phyloP scores from a whole-genome alignment of 106 monocot species.

The Apostasia ramifera region DNA sequence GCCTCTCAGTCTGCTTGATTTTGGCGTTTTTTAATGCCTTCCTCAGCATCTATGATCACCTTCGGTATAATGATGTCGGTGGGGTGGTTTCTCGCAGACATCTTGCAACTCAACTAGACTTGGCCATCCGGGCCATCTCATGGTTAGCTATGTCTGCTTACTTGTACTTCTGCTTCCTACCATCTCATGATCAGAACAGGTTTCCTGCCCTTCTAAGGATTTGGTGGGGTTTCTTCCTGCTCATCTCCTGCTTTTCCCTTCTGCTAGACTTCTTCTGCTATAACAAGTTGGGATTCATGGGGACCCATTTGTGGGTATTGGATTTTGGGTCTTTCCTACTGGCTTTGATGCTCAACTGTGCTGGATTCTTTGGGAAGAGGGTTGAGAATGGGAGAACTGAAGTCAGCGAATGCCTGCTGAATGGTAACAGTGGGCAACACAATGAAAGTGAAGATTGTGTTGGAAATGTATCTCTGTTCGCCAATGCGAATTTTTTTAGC shows the following conservation, averaged over 20 bases:
- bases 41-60: conserved; percentile 30
- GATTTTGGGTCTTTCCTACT: conserved; percentile 39
- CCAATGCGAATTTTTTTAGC: conserved; percentile 34
- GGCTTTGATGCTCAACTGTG: conserved; percentile 26
- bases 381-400: conserved; percentile 6
- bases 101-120: conserved; percentile 27
- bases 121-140: conserved; percentile 28
- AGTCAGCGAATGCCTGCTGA: conserved; percentile 56
- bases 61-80: conserved; percentile 8
- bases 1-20: conserved; percentile 24
- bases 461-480: conserved; percentile 7
- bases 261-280: conserved; percentile 25
- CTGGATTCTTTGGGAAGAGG: conserved; percentile 34
- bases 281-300: conserved; percentile 12
- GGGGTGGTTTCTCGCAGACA: conserved; percentile 16
- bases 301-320: conserved; percentile 33
- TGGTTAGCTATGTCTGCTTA: conserved; percentile 39
- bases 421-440: neutral
- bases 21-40: conserved; percentile 32
- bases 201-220: conserved; percentile 48
- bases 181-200: conserved; percentile 15
- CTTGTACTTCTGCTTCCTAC: conserved; percentile 21
- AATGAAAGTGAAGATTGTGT: too few species aligned
- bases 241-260: conserved; percentile 34
- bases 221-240: conserved; percentile 70